A percentile compares a stretch with the other conserved stretches of the same genome.
Evolutionary conservation across 257 asterid species (phyloP).

Genomic region (Apocynum venetum): DNA sequence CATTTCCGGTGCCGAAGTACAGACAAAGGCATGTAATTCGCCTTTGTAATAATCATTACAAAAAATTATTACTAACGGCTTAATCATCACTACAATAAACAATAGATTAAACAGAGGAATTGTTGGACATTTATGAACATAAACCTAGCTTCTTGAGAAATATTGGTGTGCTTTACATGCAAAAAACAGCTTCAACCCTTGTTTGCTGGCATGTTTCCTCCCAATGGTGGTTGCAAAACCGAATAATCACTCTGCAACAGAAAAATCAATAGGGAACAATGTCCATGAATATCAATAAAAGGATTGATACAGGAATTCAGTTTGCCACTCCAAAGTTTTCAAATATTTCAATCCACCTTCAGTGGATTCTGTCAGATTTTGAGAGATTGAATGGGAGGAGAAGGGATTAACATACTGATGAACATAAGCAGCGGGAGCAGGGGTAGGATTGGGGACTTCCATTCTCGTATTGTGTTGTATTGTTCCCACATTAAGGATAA

Average conservation of each 20-base stretch:
- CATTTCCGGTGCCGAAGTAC: background rate
- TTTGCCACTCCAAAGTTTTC: background rate
- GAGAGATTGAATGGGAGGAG: background rate
- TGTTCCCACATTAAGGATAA: background rate
- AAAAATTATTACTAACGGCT: no score
- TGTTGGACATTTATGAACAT: background rate
- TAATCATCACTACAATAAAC: background rate
- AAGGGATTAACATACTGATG: background rate
- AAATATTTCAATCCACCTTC: background rate
- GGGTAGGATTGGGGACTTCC: no score
- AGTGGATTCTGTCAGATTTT: background rate
- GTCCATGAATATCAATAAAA: background rate
- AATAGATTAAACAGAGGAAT: background rate
- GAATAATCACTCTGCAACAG: background rate
- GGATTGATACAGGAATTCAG: background rate
- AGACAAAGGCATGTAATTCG: no score
- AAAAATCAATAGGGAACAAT: background rate
- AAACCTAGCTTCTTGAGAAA: background rate
- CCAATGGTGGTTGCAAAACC: background rate
- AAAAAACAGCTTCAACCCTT: background rate
- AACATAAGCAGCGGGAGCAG: no score
- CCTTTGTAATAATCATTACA: no score
- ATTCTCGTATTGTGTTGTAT: no score
- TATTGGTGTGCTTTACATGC: background rate
- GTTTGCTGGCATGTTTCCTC: background rate